Evolutionary conservation across 2,329 filamentous ascomycete species (phyloP).

Genomic region (Coniochaeta sp.): DNA sequence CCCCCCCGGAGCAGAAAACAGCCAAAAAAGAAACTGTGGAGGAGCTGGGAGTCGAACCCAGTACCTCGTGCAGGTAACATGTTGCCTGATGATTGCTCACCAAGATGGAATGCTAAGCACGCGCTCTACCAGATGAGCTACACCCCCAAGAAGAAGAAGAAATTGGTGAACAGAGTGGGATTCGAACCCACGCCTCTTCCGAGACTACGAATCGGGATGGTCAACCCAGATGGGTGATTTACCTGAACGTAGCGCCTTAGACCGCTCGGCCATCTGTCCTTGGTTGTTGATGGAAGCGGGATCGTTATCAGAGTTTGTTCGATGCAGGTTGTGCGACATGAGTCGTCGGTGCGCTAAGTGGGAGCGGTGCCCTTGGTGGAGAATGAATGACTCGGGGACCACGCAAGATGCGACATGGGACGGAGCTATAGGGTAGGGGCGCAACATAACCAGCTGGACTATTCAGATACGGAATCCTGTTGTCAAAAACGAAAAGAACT

Average conservation of each 20-base stretch:
- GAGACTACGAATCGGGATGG: neutral
- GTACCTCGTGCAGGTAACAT: constrained; percentile 2
- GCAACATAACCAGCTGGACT: too few relatives aligned
- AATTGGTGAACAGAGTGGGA: neutral
- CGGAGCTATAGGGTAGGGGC: too few relatives aligned
- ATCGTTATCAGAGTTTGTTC: neutral
- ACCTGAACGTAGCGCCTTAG: constrained; percentile 1
- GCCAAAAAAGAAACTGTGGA: neutral
- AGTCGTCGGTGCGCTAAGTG: too few relatives aligned
- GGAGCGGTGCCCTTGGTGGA: neutral
- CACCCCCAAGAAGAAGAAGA: neutral
- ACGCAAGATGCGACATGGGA: too few relatives aligned
- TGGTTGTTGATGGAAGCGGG: neutral
- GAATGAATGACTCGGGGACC: neutral
- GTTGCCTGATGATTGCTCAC: neutral
- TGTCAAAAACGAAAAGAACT: too few relatives aligned
- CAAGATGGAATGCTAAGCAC: neutral
- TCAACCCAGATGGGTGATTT: neutral
- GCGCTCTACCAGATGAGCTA: constrained; percentile 2
- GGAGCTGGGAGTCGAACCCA: constrained; percentile 2
- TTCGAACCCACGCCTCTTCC: constrained; percentile 1
- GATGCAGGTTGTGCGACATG: neutral
- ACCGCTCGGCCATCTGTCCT: constrained; percentile 1
- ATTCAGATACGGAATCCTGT: too few relatives aligned
- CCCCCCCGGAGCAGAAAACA: neutral